Evolutionary conservation across 1,139 yeast genomes (phyloP).

Genomic region (Diutina mesorugosa): DNA sequence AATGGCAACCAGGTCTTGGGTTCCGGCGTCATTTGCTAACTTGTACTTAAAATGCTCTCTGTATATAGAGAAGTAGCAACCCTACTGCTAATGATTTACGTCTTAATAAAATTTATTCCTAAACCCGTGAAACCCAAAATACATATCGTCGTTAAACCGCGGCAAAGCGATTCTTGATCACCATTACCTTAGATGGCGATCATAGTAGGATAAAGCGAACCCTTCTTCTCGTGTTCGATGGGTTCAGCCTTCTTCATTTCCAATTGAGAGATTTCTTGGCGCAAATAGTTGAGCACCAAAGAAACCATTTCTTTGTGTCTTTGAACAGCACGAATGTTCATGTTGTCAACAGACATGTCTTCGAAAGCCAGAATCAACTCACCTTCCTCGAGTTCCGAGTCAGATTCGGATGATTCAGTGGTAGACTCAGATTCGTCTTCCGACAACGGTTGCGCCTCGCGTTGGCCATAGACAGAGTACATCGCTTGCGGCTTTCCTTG

Average conservation of each 20-base stretch:
- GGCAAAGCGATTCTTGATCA: background rate
- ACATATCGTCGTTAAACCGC: conserved; percentile 15
- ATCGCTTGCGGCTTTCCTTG: background rate
- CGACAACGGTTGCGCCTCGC: background rate
- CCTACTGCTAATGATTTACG: background rate
- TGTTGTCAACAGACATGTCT: conserved; percentile 11
- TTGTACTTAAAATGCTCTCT: background rate
- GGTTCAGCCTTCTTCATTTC: conserved; percentile 2
- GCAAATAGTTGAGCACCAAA: conserved; percentile 18
- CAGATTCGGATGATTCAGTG: conserved; percentile 9
- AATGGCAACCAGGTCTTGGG: conserved; percentile 60
- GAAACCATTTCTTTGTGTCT: conserved; percentile 26
- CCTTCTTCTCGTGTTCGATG: conserved; percentile 3
- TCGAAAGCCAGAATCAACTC: conserved; percentile 10
- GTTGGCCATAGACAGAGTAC: conserved; percentile 1
- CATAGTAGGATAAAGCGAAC: conserved; percentile 24
- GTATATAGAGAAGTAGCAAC: conserved; percentile 3
- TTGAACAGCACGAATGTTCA: conserved; percentile 14
- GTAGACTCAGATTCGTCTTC: conserved; percentile 4
- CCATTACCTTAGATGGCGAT: conserved; percentile 10
- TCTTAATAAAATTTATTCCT: conserved; percentile 2
- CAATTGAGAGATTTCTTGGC: conserved; percentile 8
- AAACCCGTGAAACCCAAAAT: background rate
- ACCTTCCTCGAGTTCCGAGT: conserved; percentile 8
- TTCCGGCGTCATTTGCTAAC: conserved; percentile 32